A percentile compares a stretch with the other conserved stretches of the same genome.
Evolutionary conservation across 306 rosid species (phyloP).

Genomic region (Arachis stenosperma): DNA sequence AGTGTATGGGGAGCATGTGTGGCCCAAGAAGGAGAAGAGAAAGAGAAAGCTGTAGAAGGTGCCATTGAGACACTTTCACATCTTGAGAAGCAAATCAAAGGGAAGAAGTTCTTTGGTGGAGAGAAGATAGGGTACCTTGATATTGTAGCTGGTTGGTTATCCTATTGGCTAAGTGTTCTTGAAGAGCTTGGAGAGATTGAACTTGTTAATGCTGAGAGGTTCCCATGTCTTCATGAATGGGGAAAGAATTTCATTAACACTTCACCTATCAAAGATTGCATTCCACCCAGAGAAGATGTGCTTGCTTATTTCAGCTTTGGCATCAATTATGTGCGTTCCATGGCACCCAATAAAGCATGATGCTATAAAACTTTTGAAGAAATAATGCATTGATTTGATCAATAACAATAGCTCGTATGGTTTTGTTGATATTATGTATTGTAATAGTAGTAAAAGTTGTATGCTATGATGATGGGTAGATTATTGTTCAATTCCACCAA

Average conservation of each 20-base stretch:
- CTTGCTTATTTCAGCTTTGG: conserved; percentile 32
- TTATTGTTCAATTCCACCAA: no score
- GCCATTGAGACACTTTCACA: conserved; percentile 44
- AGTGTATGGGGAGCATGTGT: conserved; percentile 44
- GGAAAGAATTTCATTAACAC: conserved; percentile 33
- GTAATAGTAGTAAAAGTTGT: no score
- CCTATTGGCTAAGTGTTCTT: conserved; percentile 40
- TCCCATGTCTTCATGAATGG: conserved; percentile 53
- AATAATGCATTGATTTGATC: background rate
- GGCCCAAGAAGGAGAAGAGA: conserved; percentile 54
- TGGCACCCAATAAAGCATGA: conserved; percentile 34
- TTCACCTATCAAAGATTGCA: conserved; percentile 47
- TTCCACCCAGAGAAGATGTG: conserved; percentile 47
- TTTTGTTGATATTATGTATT: background rate
- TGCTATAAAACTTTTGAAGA: background rate
- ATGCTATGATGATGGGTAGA: no score
- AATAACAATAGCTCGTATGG: no score
- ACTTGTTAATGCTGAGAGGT: conserved; percentile 41
- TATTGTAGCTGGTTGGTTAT: conserved; percentile 42
- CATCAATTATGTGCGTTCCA: conserved; percentile 48
- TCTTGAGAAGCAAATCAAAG: conserved; percentile 57
- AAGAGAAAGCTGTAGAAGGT: conserved; percentile 49
- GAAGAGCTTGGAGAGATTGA: conserved; percentile 49
- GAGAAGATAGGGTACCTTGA: conserved; percentile 46
- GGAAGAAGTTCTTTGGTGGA: conserved; percentile 56